These are phyloP conservation scores for Diplodia corticola DNA, from an alignment of 2,329 filamentous ascomycete genomes.

Conservation along the genomic window DNA sequence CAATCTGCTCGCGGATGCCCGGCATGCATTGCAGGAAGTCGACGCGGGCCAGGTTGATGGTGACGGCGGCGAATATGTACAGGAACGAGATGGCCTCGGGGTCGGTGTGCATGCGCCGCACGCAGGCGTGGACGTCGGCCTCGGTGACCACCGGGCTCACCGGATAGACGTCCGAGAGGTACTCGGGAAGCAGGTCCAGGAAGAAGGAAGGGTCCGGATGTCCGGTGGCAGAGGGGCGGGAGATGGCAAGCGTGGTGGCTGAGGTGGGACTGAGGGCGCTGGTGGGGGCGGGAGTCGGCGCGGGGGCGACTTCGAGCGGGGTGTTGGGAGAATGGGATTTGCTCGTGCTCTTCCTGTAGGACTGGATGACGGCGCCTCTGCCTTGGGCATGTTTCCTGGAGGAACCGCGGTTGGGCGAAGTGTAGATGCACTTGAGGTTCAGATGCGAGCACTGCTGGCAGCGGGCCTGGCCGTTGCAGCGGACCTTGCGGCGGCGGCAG, in stretches of 20 bases:
- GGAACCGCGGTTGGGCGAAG: slow-evolving; percentile 74
- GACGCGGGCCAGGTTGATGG: slow-evolving; percentile 4
- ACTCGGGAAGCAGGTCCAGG: slow-evolving; percentile 47
- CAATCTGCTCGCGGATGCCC: slow-evolving; percentile 1
- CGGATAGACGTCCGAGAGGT: slow-evolving; percentile 48
- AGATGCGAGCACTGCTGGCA: slow-evolving; percentile 71
- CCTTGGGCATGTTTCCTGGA: slow-evolving; percentile 73
- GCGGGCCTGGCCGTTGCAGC: slow-evolving; percentile 69
- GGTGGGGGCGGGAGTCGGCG: background rate
- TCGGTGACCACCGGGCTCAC: slow-evolving; percentile 50
- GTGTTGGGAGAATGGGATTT: background rate
- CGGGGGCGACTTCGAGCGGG: background rate
- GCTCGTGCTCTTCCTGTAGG: slow-evolving; percentile 58
- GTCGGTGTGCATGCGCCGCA: slow-evolving; percentile 21
- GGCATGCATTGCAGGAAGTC: slow-evolving; percentile 29
- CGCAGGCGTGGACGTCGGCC: slow-evolving; percentile 39
- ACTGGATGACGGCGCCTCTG: slow-evolving; percentile 73
- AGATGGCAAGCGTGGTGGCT: slow-evolving; percentile 35
- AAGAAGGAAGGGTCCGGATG: slow-evolving; percentile 36
- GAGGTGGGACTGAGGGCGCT: background rate
- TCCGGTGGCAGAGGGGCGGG: slow-evolving; percentile 58
- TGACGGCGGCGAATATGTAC: slow-evolving; percentile 42
- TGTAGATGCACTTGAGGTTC: slow-evolving; percentile 70
- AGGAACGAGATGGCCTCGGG: slow-evolving; percentile 45
- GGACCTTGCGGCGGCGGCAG: slow-evolving; percentile 73